Evolutionary conservation across 2,329 filamentous ascomycete species (phyloP).

Genomic region (Aureobasidium pullulans): DNA sequence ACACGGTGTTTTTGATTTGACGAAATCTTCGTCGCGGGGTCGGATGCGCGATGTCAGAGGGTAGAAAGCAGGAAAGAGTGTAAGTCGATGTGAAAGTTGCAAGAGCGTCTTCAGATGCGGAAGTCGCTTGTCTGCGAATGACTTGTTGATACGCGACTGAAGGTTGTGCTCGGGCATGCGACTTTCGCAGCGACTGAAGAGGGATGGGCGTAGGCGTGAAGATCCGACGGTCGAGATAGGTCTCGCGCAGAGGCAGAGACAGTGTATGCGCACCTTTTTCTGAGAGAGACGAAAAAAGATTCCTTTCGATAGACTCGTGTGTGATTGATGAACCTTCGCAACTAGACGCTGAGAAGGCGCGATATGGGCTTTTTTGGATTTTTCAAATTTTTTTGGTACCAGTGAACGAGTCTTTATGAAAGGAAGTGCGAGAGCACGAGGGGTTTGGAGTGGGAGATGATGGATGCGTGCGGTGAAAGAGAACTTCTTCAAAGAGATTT

Average conservation of each 20-base stretch:
- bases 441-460: conserved; percentile 19
- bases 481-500: conserved; percentile 8
- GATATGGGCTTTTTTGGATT: conserved; percentile 27
- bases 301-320: conserved; percentile 12
- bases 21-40: background rate
- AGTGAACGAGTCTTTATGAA: conserved; percentile 25
- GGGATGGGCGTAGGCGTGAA: background rate
- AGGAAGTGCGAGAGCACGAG: conserved; percentile 17
- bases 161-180: background rate
- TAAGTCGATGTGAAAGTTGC: background rate
- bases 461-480: conserved; percentile 13
- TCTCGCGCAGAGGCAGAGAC: background rate
- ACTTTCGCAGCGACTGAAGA: background rate
- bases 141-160: background rate
- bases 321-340: conserved; percentile 13
- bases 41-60: background rate
- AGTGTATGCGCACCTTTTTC: conserved; percentile 14
- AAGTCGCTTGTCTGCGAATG: background rate
- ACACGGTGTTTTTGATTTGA: background rate
- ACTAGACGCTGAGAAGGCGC: conserved; percentile 19
- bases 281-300: background rate
- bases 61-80: background rate
- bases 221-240: background rate
- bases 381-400: conserved; percentile 34
- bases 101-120: background rate